A percentile compares a stretch with the other conserved stretches of the same genome.
Evolutionary conservation across 1,139 yeast genomes (phyloP).

Genomic region (Debaryomycetaceae sp.): DNA sequence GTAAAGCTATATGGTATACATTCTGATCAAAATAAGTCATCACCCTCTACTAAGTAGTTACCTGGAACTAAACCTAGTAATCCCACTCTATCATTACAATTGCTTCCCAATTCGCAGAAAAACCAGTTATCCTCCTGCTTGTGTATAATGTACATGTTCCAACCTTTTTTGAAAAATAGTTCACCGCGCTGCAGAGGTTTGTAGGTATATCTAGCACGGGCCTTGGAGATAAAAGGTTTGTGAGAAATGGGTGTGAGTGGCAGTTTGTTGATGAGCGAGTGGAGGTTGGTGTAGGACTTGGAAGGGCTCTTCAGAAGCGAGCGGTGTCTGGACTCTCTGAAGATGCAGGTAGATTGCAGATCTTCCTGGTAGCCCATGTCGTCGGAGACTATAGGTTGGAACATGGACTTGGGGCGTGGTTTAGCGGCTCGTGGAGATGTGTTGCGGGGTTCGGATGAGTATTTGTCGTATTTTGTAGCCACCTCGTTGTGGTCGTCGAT

Average conservation of each 20-base stretch:
- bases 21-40: constrained; percentile 16
- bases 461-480: constrained; percentile 38
- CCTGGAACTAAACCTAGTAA: constrained; percentile 78
- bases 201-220: constrained; percentile 69
- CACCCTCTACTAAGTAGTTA: constrained; percentile 51
- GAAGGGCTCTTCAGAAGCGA: constrained; percentile 28
- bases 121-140: constrained; percentile 92
- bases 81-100: constrained; percentile 45
- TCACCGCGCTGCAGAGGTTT: constrained; percentile 80
- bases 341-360: constrained; percentile 16
- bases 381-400: constrained; percentile 12
- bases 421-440: background rate
- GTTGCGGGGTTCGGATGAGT: background rate
- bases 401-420: constrained; percentile 45
- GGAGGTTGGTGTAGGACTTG: constrained; percentile 32
- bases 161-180: constrained; percentile 68
- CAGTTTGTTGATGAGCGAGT: constrained; percentile 24
- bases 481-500: constrained; percentile 37
- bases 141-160: constrained; percentile 64
- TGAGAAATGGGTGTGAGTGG: constrained; percentile 38
- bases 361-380: constrained; percentile 8
- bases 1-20: background rate
- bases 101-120: constrained; percentile 69
- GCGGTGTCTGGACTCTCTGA: constrained; percentile 12
- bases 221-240: constrained; percentile 54